These are phyloP conservation scores for Asclepias syriaca DNA, from an alignment of 257 asterid genomes.

Conservation along the genomic window DNA sequence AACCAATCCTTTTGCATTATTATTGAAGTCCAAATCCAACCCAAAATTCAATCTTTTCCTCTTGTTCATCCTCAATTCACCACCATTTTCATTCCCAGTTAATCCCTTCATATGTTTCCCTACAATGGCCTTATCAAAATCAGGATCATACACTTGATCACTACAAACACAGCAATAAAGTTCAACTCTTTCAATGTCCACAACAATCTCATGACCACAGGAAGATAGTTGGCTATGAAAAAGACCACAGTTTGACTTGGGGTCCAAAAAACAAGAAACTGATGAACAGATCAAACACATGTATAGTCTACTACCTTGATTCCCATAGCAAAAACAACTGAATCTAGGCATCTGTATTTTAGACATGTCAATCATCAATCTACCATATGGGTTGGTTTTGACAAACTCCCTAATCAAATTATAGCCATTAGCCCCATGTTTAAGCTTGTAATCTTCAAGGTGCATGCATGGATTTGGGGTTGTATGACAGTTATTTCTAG, in stretches of 20 bases:
- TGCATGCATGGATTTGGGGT: constrained; percentile 58
- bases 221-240: constrained; percentile 46
- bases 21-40: constrained; percentile 45
- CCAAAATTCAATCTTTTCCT: constrained; percentile 69
- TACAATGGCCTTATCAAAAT: constrained; percentile 47
- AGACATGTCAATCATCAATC: constrained; percentile 40
- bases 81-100: constrained; percentile 34
- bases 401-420: constrained; percentile 42
- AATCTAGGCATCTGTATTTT: constrained; percentile 44
- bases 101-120: constrained; percentile 35
- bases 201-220: constrained; percentile 48
- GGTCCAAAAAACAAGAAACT: constrained; percentile 32
- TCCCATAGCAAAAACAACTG: constrained; percentile 47
- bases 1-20: constrained; percentile 35
- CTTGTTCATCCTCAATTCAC: constrained; percentile 48
- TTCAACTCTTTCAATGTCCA: constrained; percentile 62
- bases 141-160: constrained; percentile 71
- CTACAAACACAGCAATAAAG: constrained; percentile 55
- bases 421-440: constrained; percentile 44
- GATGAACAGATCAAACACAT: constrained; percentile 75
- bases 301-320: constrained; percentile 46
- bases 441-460: constrained; percentile 61
- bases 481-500: constrained; percentile 36
- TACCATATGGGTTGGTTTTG: constrained; percentile 49
- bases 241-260: constrained; percentile 48